Percentiles rank a stretch among this genome's conserved stretches.
These are phyloP conservation scores for Fragilariopsis cylindrus DNA, from an alignment of 108 stramenopile genomes.

Conservation along the genomic window DNA sequence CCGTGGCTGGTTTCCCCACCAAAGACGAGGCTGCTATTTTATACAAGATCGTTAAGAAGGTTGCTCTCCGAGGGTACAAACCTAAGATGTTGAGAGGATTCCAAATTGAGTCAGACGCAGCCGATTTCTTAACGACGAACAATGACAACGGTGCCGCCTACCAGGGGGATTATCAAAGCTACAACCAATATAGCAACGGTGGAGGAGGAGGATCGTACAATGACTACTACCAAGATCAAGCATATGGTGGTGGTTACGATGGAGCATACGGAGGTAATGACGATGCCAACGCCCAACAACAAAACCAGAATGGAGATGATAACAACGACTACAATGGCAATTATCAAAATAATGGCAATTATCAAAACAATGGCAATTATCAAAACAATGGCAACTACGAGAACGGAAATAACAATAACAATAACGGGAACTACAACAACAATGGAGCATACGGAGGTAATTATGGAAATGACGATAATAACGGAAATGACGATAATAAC, in stretches of 20 bases:
- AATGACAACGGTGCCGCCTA: not conserved
- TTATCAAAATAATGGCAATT: not conserved
- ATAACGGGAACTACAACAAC: not conserved
- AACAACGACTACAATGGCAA: constrained; percentile 1
- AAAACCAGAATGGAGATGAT: too few species aligned
- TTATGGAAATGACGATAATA: constrained; percentile 1
- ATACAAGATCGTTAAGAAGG: constrained; percentile 43
- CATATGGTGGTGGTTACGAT: too few species aligned
- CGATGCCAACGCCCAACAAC: too few species aligned
- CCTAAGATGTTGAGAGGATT: constrained; percentile 16
- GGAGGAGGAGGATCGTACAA: not conserved
- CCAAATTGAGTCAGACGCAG: not conserved
- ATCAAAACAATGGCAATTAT: not conserved
- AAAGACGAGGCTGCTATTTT: constrained; percentile 39
- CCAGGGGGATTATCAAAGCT: not conserved
- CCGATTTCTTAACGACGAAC: not conserved
- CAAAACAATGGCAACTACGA: not conserved
- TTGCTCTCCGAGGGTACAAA: constrained; percentile 33
- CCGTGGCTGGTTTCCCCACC: constrained; percentile 28
- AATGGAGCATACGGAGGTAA: not conserved
- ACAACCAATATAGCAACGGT: not conserved
- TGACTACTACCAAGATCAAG: not conserved
- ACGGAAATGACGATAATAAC: not conserved
- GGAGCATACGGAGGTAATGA: too few species aligned
- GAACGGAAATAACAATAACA: not conserved